phyloP scores from a whole-genome alignment of 1,284 basidiomycete genomes.

The Ustilago loliicola region DNA sequence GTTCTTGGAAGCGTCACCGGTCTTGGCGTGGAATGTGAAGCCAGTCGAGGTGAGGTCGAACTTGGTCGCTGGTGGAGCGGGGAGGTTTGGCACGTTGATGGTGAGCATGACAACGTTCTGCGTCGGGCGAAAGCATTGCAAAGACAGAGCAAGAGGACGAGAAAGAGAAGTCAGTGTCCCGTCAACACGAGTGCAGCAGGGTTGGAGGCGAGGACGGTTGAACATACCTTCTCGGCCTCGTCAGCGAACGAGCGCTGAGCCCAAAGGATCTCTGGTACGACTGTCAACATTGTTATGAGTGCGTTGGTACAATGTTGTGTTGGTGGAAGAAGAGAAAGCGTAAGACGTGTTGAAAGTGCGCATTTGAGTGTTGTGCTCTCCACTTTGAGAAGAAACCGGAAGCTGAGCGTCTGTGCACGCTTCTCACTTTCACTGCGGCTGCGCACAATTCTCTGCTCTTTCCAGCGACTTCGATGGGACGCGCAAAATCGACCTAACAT shows the following conservation, averaged over 20 bases:
- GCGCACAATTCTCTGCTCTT: conserved; percentile 4
- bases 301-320: conserved; percentile 1
- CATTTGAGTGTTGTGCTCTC: conserved; percentile 2
- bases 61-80: conserved; percentile 62
- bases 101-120: conserved; percentile 68
- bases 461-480: conserved; percentile 46
- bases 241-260: conserved; percentile 66
- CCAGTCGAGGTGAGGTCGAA: conserved; percentile 61
- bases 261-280: conserved; percentile 69
- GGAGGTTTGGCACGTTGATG: conserved; percentile 70
- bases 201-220: neutral
- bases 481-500: conserved; percentile 20
- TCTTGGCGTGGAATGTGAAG: conserved; percentile 61
- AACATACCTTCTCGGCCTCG: conserved; percentile 63
- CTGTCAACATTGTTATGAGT: conserved; percentile 41
- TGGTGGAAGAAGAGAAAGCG: neutral
- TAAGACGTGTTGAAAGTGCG: neutral
- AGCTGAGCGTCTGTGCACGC: conserved; percentile 3
- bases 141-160: neutral
- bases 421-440: neutral
- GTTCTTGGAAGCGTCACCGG: conserved; percentile 59
- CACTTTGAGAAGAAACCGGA: conserved; percentile 29
- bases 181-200: neutral
- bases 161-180: neutral
- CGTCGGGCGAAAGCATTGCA: neutral